Base-by-base conservation (phyloP, 192 early-diverging fungal species). In the Podila horticola region DNA sequence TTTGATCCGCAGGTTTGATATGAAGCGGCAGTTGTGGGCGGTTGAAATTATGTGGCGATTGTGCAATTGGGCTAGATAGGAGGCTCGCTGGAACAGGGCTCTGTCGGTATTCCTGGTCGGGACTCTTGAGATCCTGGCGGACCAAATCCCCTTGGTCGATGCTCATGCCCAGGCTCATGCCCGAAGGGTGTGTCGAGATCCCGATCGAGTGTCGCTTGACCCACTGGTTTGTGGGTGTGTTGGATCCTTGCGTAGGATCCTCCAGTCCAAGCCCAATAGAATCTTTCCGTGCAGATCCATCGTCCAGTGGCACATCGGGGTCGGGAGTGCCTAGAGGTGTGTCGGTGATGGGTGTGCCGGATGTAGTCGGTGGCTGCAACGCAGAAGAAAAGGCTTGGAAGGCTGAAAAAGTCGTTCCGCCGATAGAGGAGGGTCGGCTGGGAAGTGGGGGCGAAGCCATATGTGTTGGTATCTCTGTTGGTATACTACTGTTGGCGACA, bases 401-500 rank as follows among this genome's bases (percentile, higher is more conserved):
- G 9, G 70, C 59, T 15, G 71, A 34, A 59, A 81, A 72, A 4
- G 55, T 58, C 8, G 75, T 72, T 19, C 60, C 70, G n/a, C 71
- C 67, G 11, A 58, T 28, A 1, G 76, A 72, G 12, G 58, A 26
- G 4, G 76, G 70, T 59, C 66, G 45, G 26, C 69, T 65, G 2
- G 77, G 77, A 4, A 73, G 29, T n/a, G 77, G 77, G 28, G 71
- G 77, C 4, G 77, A 81, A 12, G 77, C 62, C 15, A 81, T 13
- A 4, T 81, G 77, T 12, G 77, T 81, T 33, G 77, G 77, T 48
- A 71, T 59, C 24, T 73, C 77, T 58, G 77, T 72, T 20, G 77
- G 77, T 26, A 81, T 81, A 33, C 33, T 81, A 38, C 62, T 72
- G 20, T 72, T 50, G 19, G 29, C n/a, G 61, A 20, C 22, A 6